phyloP scores from a whole-genome alignment of 148 eudicot species.

The Suaeda aralocaspica region DNA sequence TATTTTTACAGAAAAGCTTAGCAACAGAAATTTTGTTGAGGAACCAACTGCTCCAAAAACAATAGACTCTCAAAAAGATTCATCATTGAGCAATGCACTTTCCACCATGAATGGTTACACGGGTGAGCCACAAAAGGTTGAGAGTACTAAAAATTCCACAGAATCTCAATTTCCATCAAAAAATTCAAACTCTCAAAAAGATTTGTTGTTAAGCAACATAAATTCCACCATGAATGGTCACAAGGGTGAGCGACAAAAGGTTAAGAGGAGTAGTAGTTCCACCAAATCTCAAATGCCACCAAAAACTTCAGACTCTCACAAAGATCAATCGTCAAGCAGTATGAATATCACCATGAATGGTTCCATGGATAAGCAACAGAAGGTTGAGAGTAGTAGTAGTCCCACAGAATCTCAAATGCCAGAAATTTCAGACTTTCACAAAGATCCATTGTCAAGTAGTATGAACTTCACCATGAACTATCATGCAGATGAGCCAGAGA shows the following conservation, averaged over 20 bases:
- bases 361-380: conserved; percentile 28
- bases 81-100: conserved; percentile 6
- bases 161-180: too few relatives aligned
- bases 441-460: too few relatives aligned
- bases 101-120: conserved; percentile 6
- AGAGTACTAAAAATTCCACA: too few relatives aligned
- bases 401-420: conserved; percentile 15
- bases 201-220: conserved; percentile 4
- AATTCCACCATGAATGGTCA: conserved; percentile 19
- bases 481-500: too few relatives aligned
- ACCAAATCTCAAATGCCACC: conserved; percentile 18
- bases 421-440: too few relatives aligned
- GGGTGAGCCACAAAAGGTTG: too few relatives aligned
- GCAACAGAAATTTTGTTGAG: conserved; percentile 12
- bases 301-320: not conserved
- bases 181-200: not conserved
- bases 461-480: too few relatives aligned
- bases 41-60: conserved; percentile 18
- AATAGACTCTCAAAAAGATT: conserved; percentile 2
- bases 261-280: conserved; percentile 25
- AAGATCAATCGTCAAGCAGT: conserved; percentile 10
- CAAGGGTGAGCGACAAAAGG: conserved; percentile 27
- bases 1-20: conserved; percentile 14
- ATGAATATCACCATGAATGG: conserved; percentile 15
- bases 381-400: conserved; percentile 24